Evolutionary conservation across 129 eudicot genomes (phyloP).

Genomic region (Arctium lappa): DNA sequence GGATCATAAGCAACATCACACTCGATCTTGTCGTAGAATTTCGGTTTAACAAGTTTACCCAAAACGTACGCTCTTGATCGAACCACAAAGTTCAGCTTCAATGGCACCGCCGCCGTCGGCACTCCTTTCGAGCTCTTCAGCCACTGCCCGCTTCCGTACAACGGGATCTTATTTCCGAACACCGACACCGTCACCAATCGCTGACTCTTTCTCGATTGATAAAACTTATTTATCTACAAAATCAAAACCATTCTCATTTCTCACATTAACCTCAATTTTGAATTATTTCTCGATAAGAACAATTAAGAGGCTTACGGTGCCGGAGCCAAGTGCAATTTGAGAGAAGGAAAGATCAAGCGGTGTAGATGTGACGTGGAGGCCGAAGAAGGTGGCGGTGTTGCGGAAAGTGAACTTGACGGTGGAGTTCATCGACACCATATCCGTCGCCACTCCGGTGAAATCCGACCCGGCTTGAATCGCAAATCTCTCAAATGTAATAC

Average conservation of each 20-base stretch:
- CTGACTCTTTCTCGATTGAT: slow-evolving; percentile 61
- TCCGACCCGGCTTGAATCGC: slow-evolving; percentile 86
- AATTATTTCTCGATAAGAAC: not conserved
- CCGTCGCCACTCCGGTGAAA: slow-evolving; percentile 83
- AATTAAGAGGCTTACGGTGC: slow-evolving; percentile 48
- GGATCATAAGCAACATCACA: slow-evolving; percentile 57
- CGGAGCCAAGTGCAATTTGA: slow-evolving; percentile 63
- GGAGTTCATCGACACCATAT: slow-evolving; percentile 75
- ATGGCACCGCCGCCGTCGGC: slow-evolving; percentile 60
- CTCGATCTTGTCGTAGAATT: slow-evolving; percentile 52
- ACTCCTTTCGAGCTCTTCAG: slow-evolving; percentile 69
- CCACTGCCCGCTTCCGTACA: slow-evolving; percentile 82
- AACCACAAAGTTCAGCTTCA: slow-evolving; percentile 56
- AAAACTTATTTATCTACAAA: slow-evolving; percentile 69
- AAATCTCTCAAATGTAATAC: slow-evolving; percentile 70
- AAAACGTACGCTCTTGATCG: slow-evolving; percentile 78
- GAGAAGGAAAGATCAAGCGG: slow-evolving; percentile 70
- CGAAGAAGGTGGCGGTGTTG: slow-evolving; percentile 83
- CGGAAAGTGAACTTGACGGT: slow-evolving; percentile 66
- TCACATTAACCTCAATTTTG: not conserved
- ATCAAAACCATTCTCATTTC: not conserved
- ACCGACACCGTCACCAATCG: slow-evolving; percentile 44
- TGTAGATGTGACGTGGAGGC: slow-evolving; percentile 74
- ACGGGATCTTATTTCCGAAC: slow-evolving; percentile 61
- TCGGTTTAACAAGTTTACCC: slow-evolving; percentile 87